Conservation (phyloP, 2,329 filamentous ascomycete genomes). For the Didymella pomorum region DNA sequence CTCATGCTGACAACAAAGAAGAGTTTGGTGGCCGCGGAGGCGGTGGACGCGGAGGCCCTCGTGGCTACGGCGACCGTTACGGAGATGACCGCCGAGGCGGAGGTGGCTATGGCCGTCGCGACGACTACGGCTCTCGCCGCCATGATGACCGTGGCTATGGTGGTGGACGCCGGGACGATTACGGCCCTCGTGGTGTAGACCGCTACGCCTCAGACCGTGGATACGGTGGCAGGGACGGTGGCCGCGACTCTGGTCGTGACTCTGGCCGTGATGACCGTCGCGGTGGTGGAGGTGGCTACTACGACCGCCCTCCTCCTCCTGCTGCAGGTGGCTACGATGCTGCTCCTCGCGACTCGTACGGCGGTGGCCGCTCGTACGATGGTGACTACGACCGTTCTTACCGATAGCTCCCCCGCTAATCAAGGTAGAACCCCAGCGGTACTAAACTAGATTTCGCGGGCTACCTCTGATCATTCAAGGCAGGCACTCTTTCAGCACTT, state of each 20-base stretch:
- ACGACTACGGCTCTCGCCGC: slow-evolving; percentile 57
- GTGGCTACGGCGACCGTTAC: slow-evolving; percentile 57
- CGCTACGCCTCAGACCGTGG: slow-evolving; percentile 71
- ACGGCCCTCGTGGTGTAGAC: slow-evolving; percentile 50
- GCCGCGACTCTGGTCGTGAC: slow-evolving; percentile 53
- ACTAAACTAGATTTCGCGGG: slow-evolving; percentile 42
- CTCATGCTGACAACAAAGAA: slow-evolving; percentile 34
- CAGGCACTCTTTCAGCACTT: slow-evolving; percentile 38
- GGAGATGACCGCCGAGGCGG: slow-evolving; percentile 58
- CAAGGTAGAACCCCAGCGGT: slow-evolving; percentile 48
- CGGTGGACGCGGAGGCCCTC: slow-evolving; percentile 60
- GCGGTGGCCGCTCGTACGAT: slow-evolving; percentile 52
- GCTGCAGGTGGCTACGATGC: slow-evolving; percentile 45
- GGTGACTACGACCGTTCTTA: slow-evolving; percentile 57
- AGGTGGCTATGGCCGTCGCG: slow-evolving; percentile 54
- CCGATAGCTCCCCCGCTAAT: slow-evolving; percentile 45
- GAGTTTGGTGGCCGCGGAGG: slow-evolving; percentile 57
- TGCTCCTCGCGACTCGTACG: slow-evolving; percentile 49
- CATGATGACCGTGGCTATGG: slow-evolving; percentile 59
- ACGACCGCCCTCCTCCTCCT: slow-evolving; percentile 59
- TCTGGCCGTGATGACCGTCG: slow-evolving; percentile 46
- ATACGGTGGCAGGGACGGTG: slow-evolving; percentile 58
- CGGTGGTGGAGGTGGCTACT: slow-evolving; percentile 62
- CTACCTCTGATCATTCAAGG: slow-evolving; percentile 32
- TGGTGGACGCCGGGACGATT: slow-evolving; percentile 61